These are phyloP conservation scores for Flaveria floridana DNA, from an alignment of 140 eudicot genomes.

Conservation along the genomic window DNA sequence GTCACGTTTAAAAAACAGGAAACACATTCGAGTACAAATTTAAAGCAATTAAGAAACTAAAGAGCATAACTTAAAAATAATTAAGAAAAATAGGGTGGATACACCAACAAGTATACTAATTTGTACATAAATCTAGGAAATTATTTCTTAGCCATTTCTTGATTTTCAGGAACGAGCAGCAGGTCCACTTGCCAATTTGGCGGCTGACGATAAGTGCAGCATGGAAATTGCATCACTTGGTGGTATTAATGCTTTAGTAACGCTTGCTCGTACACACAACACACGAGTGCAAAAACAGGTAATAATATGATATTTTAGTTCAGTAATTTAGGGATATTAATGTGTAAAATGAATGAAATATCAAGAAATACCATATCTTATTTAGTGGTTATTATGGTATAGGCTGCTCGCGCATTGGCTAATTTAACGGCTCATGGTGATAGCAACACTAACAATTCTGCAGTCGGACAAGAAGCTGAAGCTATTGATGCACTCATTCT, in stretches of 20 bases:
- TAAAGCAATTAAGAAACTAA: not conserved
- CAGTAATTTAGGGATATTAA: not conserved
- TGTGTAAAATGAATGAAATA: not conserved
- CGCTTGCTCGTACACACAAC: slow-evolving; percentile 69
- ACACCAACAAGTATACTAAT: not conserved
- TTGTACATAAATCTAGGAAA: not conserved
- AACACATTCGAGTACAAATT: not conserved
- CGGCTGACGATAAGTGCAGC: slow-evolving; percentile 93
- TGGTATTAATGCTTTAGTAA: slow-evolving; percentile 89
- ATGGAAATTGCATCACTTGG: slow-evolving; percentile 78
- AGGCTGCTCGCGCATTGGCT: slow-evolving; percentile 53
- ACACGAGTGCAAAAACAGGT: slow-evolving; percentile 95
- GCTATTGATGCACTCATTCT: slow-evolving; percentile 90
- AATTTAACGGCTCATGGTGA: slow-evolving; percentile 98
- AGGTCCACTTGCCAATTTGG: slow-evolving; percentile 91
- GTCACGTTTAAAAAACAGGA: slow-evolving; percentile 4
- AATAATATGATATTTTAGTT: slow-evolving; percentile 40
- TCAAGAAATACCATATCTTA: not conserved
- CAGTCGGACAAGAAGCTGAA: slow-evolving; percentile 91
- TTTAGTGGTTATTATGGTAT: not conserved
- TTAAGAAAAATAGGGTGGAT: not conserved
- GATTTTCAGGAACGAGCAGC: slow-evolving; percentile 85
- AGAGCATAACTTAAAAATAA: not conserved
- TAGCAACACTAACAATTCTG: slow-evolving; percentile 82
- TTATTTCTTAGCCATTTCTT: not conserved